Evolutionary conservation across 106 monocot genomes (phyloP), one percentile per base, ranked within the genome.

Genomic region (Gastrodia elata): DNA sequence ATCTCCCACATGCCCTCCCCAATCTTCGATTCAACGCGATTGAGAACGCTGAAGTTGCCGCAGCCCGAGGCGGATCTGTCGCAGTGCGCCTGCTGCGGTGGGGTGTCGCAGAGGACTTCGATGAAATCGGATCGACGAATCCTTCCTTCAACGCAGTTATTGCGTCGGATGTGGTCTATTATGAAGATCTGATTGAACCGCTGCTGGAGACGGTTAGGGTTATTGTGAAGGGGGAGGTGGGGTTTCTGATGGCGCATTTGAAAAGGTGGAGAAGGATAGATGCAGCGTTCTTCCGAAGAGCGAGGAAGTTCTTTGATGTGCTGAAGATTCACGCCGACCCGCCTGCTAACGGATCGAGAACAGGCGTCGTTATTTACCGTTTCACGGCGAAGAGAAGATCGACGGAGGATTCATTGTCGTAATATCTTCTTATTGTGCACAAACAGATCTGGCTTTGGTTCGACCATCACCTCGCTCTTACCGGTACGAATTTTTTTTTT

Each of bases 111-210:
- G 79, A 55, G 37, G 88, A 82, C 40, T 24, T 13, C 30, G 55
- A 6, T 1, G 46, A 41, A 5, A 38, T 83, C 6, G 41, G 9
- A 79, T 34, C 13, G 38, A 18, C 9, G 41, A n/a, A n/a, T n/a
- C 32, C 68, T 20, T 26, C 16, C 43, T 90, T 90, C 70, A 83
- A 96, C 68, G 74, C 86, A 9, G 81, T 96, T 25, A 32, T 96
- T 38, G 96, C 81, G 8, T 86, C 96, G 27, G 96, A 96, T 49
- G 92, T 92, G 40, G 95, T 96, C 2, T 94, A 94, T 71, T 84
- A 89, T 43, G 92, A 87, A 9, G 48, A 82, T 26, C 65, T 89
- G 35, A 41, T 89, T 33, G 84, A 92, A 6, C 86, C 86, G 26
- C 68, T 92, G 73, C 32, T 92, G 74, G 55, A 75, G 77, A 92